Evolutionary conservation across 257 asterid genomes (phyloP).

Genomic region (Dorcoceras hygrometricum): DNA sequence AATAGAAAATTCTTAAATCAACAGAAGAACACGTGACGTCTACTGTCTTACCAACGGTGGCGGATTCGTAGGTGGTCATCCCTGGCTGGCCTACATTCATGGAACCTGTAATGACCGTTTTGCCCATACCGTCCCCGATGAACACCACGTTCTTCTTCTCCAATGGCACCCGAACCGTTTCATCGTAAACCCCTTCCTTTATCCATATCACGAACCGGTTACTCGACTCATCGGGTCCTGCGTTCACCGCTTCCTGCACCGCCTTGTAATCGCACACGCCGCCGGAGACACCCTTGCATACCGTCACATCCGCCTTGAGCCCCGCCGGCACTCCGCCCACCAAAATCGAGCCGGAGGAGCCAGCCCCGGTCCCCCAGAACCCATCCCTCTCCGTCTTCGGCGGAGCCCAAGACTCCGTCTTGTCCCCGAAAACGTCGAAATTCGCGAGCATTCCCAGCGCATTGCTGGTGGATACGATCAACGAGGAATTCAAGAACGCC

Average conservation of each 20-base stretch:
- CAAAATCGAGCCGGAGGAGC: not conserved
- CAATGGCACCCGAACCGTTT: conserved; percentile 54
- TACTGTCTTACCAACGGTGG: conserved; percentile 54
- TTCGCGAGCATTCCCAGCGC: conserved; percentile 48
- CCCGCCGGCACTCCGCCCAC: conserved; percentile 30
- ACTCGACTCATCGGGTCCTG: conserved; percentile 35
- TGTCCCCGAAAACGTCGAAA: conserved; percentile 43
- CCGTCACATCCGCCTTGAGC: conserved; percentile 50
- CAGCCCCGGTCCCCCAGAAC: conserved; percentile 50
- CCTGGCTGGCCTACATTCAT: conserved; percentile 48
- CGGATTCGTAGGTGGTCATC: conserved; percentile 51
- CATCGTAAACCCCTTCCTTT: conserved; percentile 56
- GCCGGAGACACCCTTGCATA: conserved; percentile 29
- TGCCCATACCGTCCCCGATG: conserved; percentile 70
- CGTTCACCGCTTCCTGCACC: conserved; percentile 64
- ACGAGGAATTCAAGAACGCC: conserved; percentile 35
- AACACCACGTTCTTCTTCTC: conserved; percentile 65
- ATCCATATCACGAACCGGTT: conserved; percentile 57
- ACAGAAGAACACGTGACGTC: too few species aligned
- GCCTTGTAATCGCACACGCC: conserved; percentile 38
- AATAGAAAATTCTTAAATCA: too few species aligned
- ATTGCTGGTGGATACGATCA: conserved; percentile 38
- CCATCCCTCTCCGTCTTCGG: conserved; percentile 57
- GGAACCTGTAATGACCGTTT: conserved; percentile 63
- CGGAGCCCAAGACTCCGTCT: conserved; percentile 43